Percentiles rank a stretch among this genome's conserved stretches.
phyloP scores from a whole-genome alignment of 306 rosid genomes.

The Corylus avellana region DNA sequence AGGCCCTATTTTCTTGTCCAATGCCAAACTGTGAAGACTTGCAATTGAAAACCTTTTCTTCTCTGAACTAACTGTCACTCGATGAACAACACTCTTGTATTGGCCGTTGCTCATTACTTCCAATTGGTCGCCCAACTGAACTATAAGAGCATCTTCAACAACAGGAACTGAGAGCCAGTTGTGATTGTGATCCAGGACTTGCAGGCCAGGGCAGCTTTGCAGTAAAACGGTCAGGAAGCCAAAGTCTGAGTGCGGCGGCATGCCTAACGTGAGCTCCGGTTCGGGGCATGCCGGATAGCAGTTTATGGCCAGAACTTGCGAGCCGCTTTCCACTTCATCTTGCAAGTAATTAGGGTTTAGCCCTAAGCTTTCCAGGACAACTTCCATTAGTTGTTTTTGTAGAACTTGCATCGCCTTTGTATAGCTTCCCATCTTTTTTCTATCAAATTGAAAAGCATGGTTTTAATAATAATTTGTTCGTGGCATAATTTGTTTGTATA shows the following conservation, averaged over 20 bases:
- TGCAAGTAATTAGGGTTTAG: constrained; percentile 38
- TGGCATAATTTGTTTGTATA: too few species aligned
- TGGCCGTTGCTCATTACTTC: constrained; percentile 55
- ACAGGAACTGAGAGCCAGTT: constrained; percentile 47
- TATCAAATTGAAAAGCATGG: not conserved
- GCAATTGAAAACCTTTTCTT: constrained; percentile 44
- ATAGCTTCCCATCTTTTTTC: constrained; percentile 60
- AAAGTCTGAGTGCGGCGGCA: constrained; percentile 54
- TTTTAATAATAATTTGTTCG: not conserved
- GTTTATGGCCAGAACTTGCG: constrained; percentile 44
- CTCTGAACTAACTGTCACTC: constrained; percentile 40
- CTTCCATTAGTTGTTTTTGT: constrained; percentile 38
- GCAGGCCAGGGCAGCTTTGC: constrained; percentile 48
- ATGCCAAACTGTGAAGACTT: constrained; percentile 48
- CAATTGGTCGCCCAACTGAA: constrained; percentile 56
- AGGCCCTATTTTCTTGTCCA: constrained; percentile 46
- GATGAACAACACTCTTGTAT: constrained; percentile 48
- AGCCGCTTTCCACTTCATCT: constrained; percentile 43
- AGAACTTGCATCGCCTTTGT: constrained; percentile 38
- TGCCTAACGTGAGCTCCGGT: constrained; percentile 50
- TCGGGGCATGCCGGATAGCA: constrained; percentile 58
- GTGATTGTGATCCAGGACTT: constrained; percentile 31
- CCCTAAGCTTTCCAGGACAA: constrained; percentile 42
- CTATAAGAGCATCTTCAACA: constrained; percentile 48
- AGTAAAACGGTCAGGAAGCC: constrained; percentile 49